Base-by-base conservation (phyloP, 2,329 filamentous ascomycete species). In the Curvularia sp. region DNA sequence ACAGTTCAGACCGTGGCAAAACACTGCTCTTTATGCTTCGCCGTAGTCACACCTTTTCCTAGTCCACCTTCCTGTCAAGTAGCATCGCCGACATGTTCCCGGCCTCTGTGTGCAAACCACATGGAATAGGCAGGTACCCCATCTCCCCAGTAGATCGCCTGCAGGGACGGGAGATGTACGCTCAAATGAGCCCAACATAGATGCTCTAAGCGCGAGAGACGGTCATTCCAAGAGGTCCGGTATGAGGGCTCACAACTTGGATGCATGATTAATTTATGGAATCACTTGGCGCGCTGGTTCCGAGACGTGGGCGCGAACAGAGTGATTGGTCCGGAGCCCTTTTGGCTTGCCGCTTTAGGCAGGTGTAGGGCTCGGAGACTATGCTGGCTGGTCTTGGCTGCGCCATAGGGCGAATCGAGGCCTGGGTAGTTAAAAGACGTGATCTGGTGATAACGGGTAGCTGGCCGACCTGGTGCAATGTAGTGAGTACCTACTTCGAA, bases 251-350 rank as follows among this genome's bases (percentile, higher is more conserved):
- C 18, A 34, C 30, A 47, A 50, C 60, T 43, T 73, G 64, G 61
- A 62, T 70, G 69, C 70, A 27, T 42, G 41, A 60, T 70, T 70
- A 70, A 74, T 74, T 57, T 73, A 70, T 46, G 41, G 42, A 38
- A 34, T 53, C 47, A 45, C 71, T 73, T 73, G 69, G 69, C 64
- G 43, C 19, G 45, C 48, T 39, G 21, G 59, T 45, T 53, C 42
- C 53, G 43, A 47, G 53, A 49, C 49, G 42, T 36, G 46, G 49
- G 48, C 27, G 53, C 42, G 18, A 30, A 53, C 19, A n/a, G 12
- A 27, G 18, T 64, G 54, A 68, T 70, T 68, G 66, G 63, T 18
- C 39, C 62, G 62, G 69, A 61, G 41, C 6, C 6, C n/a, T 41
- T 28, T 27, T 13, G 5, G 38, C 51, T 46, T 58, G 21, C 38